Evolutionary conservation across 176 grass and related monocot species (phyloP), one percentile per base, ranked within the genome.

Genomic region (Urochloa ruziziensis): DNA sequence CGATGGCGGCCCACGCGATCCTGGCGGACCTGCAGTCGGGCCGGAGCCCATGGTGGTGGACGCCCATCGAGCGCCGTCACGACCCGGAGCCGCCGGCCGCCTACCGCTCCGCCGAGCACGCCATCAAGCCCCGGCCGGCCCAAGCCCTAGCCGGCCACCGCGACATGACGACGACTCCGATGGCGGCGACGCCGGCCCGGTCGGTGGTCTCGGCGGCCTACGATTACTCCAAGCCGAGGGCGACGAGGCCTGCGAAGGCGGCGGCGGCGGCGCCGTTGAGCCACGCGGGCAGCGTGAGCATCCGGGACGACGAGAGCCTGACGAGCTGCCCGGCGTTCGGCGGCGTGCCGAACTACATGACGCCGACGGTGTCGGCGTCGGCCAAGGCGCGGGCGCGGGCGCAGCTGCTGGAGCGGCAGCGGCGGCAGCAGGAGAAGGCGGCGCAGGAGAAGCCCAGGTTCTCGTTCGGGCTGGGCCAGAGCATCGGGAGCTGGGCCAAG

Each of bases 261-360:
- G 75, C 67, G 7, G 75, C 47, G 57, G 34, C 69, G 21, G 13
- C 43, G 57, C 33, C 59, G 66, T 72, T 58, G 70, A 71, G 52
- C 74, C 67, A 25, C 75, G 63, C 9, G 28, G 33, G 63, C 34
- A 80, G 73, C 80, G 63, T 90, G 42, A 80, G 73, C 80, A 73
- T 90, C 47, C 78, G 87, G 39, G 96, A 99, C 85, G 93, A 94
- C 82, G 89, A 95, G 53, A 99, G 96, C 83, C 96, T 99, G 67
- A 92, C 96, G 29, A 96, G 93, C 83, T 99, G 89, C 70, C 93
- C 85, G 62, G 68, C 89, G 28, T 94, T 92, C 87, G 81, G 73
- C 16, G 79, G 71, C 4, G 85, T 90, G 67, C 96, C 96, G 16
- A 99, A 94, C 86, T 99, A 99, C 91, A 99, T 99, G 96, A 83